Conservation (phyloP, 2,329 filamentous ascomycete species). For the Bretziella fagacearum region DNA sequence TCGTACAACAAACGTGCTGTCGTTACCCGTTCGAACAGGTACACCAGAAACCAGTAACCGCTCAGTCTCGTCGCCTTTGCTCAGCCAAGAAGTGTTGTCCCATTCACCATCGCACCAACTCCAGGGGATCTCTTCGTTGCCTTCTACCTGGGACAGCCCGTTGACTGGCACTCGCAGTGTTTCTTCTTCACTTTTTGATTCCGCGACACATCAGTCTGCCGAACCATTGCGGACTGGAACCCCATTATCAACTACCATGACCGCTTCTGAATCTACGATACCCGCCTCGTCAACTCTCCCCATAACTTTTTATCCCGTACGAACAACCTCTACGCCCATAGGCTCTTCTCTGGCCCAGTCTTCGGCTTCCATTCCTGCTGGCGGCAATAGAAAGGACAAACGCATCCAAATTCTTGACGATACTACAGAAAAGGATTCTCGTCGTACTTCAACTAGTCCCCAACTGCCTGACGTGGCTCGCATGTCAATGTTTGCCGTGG, state of each 20-base stretch:
- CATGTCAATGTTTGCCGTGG: slow-evolving; percentile 42
- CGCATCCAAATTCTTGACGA: neutral
- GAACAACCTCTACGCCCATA: too few relatives aligned
- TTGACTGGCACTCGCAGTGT: neutral
- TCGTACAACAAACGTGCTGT: neutral
- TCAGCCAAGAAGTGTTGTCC: too few relatives aligned
- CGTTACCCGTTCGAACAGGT: neutral
- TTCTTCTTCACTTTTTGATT: neutral
- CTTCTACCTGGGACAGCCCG: neutral
- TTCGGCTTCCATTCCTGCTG: neutral
- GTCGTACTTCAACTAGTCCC: slow-evolving; percentile 34
- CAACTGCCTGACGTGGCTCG: slow-evolving; percentile 40
- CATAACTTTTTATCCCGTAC: too few relatives aligned
- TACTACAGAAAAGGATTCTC: neutral
- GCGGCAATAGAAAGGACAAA: too few relatives aligned
- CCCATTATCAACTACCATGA: neutral
- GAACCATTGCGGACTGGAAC: neutral
- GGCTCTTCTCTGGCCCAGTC: too few relatives aligned
- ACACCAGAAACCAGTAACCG: too few relatives aligned
- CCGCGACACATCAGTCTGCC: neutral
- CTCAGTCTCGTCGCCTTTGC: neutral
- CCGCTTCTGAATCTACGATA: too few relatives aligned
- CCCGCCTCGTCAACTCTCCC: too few relatives aligned
- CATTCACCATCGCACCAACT: too few relatives aligned
- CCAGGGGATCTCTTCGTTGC: too few relatives aligned